Evolutionary conservation across 495 filamentous ascomycete species (phyloP), one percentile per base, ranked within the genome.

Genomic region (Penicillium riverlandense): DNA sequence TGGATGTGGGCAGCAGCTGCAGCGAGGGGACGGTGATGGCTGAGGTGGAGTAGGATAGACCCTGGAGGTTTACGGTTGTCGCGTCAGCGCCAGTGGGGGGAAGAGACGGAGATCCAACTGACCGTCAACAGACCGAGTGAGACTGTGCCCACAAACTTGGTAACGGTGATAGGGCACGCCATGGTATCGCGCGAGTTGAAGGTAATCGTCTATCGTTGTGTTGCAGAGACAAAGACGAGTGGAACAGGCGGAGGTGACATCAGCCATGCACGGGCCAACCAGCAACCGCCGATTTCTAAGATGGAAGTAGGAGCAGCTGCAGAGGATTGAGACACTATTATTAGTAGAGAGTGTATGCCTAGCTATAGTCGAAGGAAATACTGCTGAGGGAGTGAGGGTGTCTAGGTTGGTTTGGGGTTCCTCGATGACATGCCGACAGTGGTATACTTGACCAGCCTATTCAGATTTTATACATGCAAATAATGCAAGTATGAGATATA

Each of bases 111-210:
- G 22, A 22, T 38, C 32, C 9, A 34, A 69, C 77, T 55, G 79
- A 94, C 88, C 22, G 90, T 96, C 59, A 95, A 63, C 14, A 96
- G 76, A 45, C 90, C 90, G 29, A 96, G 75, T 40, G 83, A 88
- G 44, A 95, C 77, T 22, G 88, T 90, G 54, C 90, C 90, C 45
- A 95, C 82, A 63, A 95, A 95, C 65, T 96, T 95, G 63, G 82
- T 76, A 60, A 84, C 65, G 35, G 86, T 79, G 60, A 94, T 78
- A 43, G 70, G 72, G 47, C 78, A 74, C 43, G 83, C 72, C 87
- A 94, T 92, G 50, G 48, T 71, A 55, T 12, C 15, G 15, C 13
- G 9, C 16, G 7, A 15, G 32, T 33, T 16, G 31, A 28, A 15
- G 30, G 15, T 8, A 16, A 27, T 35, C 13, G 14, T 6, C 36